Evolutionary conservation across 2,329 filamentous ascomycete genomes (phyloP).

Genomic region (Cladosporium sp.): DNA sequence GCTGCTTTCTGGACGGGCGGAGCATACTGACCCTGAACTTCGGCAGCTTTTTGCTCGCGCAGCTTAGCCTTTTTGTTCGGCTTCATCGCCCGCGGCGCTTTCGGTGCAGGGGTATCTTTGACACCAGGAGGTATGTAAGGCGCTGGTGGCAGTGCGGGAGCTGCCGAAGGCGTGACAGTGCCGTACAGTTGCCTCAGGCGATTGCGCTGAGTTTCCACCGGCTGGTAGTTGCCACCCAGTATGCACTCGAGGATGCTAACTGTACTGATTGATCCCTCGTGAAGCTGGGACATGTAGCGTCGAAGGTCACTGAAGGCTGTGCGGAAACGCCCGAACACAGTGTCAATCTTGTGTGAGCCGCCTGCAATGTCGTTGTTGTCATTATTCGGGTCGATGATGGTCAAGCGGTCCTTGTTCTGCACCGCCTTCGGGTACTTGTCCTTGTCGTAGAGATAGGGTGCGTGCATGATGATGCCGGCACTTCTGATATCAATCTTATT

Average conservation of each 20-base stretch:
- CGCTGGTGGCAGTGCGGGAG: slow-evolving; percentile 6
- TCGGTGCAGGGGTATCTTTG: not conserved
- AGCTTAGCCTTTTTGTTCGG: slow-evolving; percentile 2
- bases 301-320: slow-evolving; percentile 49
- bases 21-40: slow-evolving; percentile 10
- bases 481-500: slow-evolving; percentile 70
- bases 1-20: not conserved
- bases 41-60: slow-evolving; percentile 1
- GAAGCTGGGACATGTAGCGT: slow-evolving; percentile 42
- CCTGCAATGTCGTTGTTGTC: slow-evolving; percentile 84
- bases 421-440: slow-evolving; percentile 48
- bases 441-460: slow-evolving; percentile 76
- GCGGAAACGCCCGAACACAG: slow-evolving; percentile 70
- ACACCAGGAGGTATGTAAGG: slow-evolving; percentile 10
- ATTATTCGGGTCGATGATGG: slow-evolving; percentile 91
- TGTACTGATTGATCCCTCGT: slow-evolving; percentile 33
- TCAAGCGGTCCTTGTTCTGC: slow-evolving; percentile 62
- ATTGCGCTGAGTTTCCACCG: slow-evolving; percentile 11
- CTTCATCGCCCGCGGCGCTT: not conserved
- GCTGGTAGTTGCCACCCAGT: slow-evolving; percentile 71
- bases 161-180: not conserved
- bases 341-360: slow-evolving; percentile 69
- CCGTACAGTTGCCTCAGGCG: slow-evolving; percentile 1
- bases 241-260: slow-evolving; percentile 69
- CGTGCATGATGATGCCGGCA: slow-evolving; percentile 73